Conservation (phyloP, 2,329 filamentous ascomycete genomes). For the Fusarium penzigii region DNA sequence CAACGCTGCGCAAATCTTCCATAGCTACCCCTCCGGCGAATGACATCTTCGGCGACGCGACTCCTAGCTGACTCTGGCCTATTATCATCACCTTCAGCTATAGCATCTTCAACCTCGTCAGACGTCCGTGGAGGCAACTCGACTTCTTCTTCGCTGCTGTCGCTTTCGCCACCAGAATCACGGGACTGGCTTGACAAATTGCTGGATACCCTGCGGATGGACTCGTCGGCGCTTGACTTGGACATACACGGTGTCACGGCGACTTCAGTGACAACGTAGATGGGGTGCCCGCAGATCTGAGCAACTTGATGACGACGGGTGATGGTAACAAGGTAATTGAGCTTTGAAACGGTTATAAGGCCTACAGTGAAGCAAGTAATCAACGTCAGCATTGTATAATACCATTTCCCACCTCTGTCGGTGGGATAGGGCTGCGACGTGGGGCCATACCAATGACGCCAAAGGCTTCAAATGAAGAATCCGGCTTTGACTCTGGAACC, state of each 20-base stretch:
- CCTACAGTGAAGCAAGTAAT: conserved; percentile 51
- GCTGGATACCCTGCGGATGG: conserved; percentile 63
- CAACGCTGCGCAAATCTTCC: conserved; percentile 87
- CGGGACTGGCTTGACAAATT: conserved; percentile 42
- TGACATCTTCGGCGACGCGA: conserved; percentile 86
- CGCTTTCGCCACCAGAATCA: conserved; percentile 44
- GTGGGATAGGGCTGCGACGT: conserved; percentile 1
- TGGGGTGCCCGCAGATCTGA: conserved; percentile 75
- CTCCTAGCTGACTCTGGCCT: conserved; percentile 43
- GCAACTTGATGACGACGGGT: conserved; percentile 86
- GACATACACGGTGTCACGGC: conserved; percentile 86
- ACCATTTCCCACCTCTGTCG: conserved; percentile 4
- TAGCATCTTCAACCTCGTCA: conserved; percentile 48
- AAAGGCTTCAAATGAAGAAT: conserved; percentile 59
- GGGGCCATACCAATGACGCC: conserved; percentile 54
- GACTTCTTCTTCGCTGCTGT: conserved; percentile 51
- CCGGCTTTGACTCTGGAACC: conserved; percentile 45
- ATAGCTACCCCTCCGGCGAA: conserved; percentile 78
- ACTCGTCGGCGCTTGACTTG: conserved; percentile 69
- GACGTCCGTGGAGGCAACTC: conserved; percentile 35
- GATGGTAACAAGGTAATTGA: conserved; percentile 84
- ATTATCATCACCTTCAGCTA: conserved; percentile 35
- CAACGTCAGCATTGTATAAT: not conserved
- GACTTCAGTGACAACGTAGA: conserved; percentile 88
- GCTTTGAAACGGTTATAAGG: conserved; percentile 77